Percentiles rank a stretch among this genome's conserved stretches.
These are phyloP conservation scores for Speleostelium caveatum DNA, from an alignment of 78 protist genomes.

Conservation along the genomic window DNA sequence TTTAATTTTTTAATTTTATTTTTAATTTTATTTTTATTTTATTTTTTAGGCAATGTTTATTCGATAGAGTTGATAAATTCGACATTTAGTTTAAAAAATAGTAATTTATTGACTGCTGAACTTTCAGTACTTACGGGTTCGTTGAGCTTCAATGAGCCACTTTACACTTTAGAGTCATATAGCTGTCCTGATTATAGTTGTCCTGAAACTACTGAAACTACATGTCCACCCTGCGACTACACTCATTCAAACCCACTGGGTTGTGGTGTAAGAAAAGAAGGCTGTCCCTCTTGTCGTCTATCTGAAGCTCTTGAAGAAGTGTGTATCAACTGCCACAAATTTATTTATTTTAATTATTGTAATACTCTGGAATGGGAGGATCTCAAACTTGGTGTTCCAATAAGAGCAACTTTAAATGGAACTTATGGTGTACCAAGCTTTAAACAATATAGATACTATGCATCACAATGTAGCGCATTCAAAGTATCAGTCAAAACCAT, in stretches of 20 bases:
- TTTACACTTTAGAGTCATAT: slow-evolving; percentile 38
- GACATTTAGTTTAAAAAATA: no score
- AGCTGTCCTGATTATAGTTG: slow-evolving; percentile 34
- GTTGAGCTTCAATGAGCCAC: slow-evolving; percentile 35
- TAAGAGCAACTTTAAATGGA: not conserved
- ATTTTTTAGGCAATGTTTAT: no score
- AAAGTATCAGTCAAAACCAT: no score
- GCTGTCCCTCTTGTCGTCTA: not conserved
- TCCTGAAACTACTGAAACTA: not conserved
- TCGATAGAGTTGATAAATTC: no score
- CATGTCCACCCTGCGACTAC: slow-evolving; percentile 71
- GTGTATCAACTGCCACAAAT: no score
- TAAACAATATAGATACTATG: no score
- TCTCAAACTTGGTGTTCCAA: not conserved
- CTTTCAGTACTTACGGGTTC: no score
- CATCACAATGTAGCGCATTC: no score
- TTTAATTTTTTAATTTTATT: no score
- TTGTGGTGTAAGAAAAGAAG: slow-evolving; percentile 13
- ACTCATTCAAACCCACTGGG: slow-evolving; percentile 28
- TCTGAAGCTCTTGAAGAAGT: not conserved
- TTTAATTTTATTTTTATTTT: no score
- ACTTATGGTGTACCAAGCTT: no score
- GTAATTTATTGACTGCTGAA: no score
- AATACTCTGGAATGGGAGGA: slow-evolving; percentile 9
- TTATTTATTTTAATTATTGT: not conserved